A percentile compares a stretch with the other conserved stretches of the same genome.
Evolutionary conservation across 371 early-diverging fungal genomes (phyloP).

Genomic region (Rhizopus delemar): DNA sequence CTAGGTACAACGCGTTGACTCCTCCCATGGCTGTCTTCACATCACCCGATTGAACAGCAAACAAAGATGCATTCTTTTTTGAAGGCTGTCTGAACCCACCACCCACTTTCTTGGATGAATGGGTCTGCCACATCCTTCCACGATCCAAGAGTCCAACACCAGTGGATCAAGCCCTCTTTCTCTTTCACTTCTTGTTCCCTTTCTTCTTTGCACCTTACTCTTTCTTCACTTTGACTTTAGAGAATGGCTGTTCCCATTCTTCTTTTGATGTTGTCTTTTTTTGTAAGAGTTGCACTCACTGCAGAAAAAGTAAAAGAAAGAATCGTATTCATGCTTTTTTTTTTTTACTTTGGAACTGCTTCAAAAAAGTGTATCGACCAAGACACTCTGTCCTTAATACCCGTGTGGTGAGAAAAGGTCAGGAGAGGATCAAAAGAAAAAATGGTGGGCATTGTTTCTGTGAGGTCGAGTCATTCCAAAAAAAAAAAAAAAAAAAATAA

Average conservation of each 20-base stretch:
- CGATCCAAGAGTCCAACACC: slow-evolving; percentile 98
- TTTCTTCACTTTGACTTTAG: slow-evolving; percentile 64
- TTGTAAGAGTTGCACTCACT: no score
- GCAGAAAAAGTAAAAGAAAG: no score
- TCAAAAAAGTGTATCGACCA: no score
- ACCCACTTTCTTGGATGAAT: slow-evolving; percentile 84
- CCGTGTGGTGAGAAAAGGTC: no score
- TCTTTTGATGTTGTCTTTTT: slow-evolving; percentile 58
- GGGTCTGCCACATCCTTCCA: slow-evolving; percentile 97
- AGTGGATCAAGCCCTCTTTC: slow-evolving; percentile 87
- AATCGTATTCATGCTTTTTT: no score
- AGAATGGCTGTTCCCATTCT: slow-evolving; percentile 65
- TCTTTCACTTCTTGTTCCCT: background rate
- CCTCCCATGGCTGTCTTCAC: slow-evolving; percentile 92
- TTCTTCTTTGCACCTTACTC: slow-evolving; percentile 48
- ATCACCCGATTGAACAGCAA: slow-evolving; percentile 88
- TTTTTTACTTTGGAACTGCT: no score
- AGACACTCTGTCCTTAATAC: no score
- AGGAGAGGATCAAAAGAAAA: no score
- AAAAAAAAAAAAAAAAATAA: no score
- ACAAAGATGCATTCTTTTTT: no score
- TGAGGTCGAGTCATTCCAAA: no score
- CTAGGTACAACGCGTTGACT: slow-evolving; percentile 96
- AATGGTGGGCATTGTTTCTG: no score
- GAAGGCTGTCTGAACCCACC: slow-evolving; percentile 81